These are phyloP conservation scores for Pseudodiploospora longispora DNA, from an alignment of 2,329 filamentous ascomycete species.

Conservation along the genomic window DNA sequence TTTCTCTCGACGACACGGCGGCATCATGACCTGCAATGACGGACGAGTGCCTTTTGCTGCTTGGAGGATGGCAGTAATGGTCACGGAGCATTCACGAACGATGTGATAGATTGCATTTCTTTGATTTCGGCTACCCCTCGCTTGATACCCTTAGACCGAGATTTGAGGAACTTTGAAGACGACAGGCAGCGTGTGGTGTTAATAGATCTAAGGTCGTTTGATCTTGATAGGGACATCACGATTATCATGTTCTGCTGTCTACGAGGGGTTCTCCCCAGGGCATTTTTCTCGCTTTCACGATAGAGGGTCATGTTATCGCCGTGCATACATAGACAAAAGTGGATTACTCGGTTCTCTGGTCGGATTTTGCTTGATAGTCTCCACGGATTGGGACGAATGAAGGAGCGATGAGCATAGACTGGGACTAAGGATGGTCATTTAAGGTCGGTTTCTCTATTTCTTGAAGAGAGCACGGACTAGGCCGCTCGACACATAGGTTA, in stretches of 20 bases:
- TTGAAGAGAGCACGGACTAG: constrained; percentile 28
- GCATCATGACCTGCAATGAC: constrained; percentile 32
- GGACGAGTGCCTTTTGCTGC: constrained; percentile 24
- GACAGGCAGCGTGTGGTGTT: constrained; percentile 29
- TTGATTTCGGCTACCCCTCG: constrained; percentile 35
- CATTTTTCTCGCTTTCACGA: constrained; percentile 34
- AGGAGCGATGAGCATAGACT: constrained; percentile 26
- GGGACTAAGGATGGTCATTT: constrained; percentile 22
- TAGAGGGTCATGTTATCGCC: constrained; percentile 39
- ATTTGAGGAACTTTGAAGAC: constrained; percentile 30
- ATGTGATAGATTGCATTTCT: constrained; percentile 38
- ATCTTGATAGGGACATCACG: constrained; percentile 29
- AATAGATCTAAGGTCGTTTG: constrained; percentile 24
- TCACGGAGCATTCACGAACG: constrained; percentile 33
- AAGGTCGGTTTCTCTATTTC: constrained; percentile 26
- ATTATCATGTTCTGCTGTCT: constrained; percentile 30
- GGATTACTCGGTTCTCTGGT: constrained; percentile 54
- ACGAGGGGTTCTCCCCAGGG: constrained; percentile 27
- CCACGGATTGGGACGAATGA: constrained; percentile 22
- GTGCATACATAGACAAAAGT: constrained; percentile 55
- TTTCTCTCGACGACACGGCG: constrained; percentile 28
- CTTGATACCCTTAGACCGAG: constrained; percentile 39
- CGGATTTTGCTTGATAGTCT: constrained; percentile 28
- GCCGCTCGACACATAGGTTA: constrained; percentile 30
- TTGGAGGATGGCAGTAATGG: constrained; percentile 27